These are phyloP conservation scores for Zasmidium citrigriseum DNA, from an alignment of 2,329 filamentous ascomycete species.

Conservation along the genomic window DNA sequence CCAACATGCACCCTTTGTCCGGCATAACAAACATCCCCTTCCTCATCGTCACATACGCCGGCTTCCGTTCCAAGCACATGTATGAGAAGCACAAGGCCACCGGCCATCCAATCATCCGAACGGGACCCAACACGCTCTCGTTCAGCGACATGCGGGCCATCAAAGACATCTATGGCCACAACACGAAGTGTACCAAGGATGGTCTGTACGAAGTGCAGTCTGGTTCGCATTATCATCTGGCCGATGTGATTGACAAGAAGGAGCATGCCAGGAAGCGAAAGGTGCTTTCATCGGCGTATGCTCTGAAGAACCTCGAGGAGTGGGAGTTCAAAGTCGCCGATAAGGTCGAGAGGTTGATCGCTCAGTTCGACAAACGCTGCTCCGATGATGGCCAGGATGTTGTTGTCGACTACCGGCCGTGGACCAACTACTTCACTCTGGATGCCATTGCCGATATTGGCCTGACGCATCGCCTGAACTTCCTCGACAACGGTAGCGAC, in stretches of 20 bases:
- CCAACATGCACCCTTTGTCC: slow-evolving; percentile 45
- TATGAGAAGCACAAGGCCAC: slow-evolving; percentile 41
- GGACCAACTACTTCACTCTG: slow-evolving; percentile 41
- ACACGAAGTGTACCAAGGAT: slow-evolving; percentile 39
- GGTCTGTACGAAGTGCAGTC: slow-evolving; percentile 32
- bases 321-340: slow-evolving; percentile 46
- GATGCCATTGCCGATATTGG: slow-evolving; percentile 44
- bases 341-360: slow-evolving; percentile 36
- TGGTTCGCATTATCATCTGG: slow-evolving; percentile 38
- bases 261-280: slow-evolving; percentile 44
- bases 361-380: slow-evolving; percentile 39
- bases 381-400: slow-evolving; percentile 27
- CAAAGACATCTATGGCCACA: slow-evolving; percentile 43
- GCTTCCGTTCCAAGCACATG: slow-evolving; percentile 46
- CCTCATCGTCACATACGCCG: slow-evolving; percentile 44
- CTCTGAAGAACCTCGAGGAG: slow-evolving; percentile 42
- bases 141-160: slow-evolving; percentile 43
- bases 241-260: slow-evolving; percentile 41
- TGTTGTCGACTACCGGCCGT: slow-evolving; percentile 39
- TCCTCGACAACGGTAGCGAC: slow-evolving; percentile 40
- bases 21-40: slow-evolving; percentile 50
- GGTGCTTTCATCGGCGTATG: slow-evolving; percentile 40
- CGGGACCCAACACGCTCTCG: slow-evolving; percentile 49
- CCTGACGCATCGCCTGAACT: slow-evolving; percentile 37
- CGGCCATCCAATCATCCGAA: slow-evolving; percentile 45